phyloP scores from a whole-genome alignment of 2,329 filamentous ascomycete genomes.

The Verticillium dahliae region DNA sequence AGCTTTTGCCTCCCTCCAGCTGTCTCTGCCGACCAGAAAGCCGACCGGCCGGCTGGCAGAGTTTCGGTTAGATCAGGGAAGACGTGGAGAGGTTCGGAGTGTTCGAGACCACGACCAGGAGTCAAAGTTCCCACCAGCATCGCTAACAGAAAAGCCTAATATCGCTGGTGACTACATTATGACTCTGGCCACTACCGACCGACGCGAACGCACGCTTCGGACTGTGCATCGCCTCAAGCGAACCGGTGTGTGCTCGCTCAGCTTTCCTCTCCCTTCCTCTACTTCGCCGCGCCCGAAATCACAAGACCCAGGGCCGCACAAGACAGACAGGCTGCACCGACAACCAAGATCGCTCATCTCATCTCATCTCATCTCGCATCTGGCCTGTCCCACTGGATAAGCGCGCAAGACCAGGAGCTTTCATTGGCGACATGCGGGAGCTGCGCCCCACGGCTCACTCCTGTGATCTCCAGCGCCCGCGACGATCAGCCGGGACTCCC shows the following conservation, averaged over 20 bases:
- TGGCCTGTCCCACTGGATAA: neutral
- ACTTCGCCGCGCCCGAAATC: too few relatives aligned
- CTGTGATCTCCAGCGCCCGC: conserved; percentile 14
- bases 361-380: neutral
- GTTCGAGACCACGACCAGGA: neutral
- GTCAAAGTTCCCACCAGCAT: neutral
- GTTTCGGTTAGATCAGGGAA: neutral
- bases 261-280: neutral
- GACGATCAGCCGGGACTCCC: conserved; percentile 13
- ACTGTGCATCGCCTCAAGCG: too few relatives aligned
- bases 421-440: neutral
- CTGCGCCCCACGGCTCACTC: conserved; percentile 10
- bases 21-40: neutral
- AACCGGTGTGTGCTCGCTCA: too few relatives aligned
- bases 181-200: neutral
- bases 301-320: neutral
- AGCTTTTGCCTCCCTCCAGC: neutral
- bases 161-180: neutral
- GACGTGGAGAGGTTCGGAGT: neutral
- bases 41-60: neutral
- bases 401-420: neutral
- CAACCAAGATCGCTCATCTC: neutral
- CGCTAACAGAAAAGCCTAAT: neutral
- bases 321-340: neutral
- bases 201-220: too few relatives aligned